Conservation (phyloP, 2,329 filamentous ascomycete species). For the Phaeosphaeriaceae sp. region DNA sequence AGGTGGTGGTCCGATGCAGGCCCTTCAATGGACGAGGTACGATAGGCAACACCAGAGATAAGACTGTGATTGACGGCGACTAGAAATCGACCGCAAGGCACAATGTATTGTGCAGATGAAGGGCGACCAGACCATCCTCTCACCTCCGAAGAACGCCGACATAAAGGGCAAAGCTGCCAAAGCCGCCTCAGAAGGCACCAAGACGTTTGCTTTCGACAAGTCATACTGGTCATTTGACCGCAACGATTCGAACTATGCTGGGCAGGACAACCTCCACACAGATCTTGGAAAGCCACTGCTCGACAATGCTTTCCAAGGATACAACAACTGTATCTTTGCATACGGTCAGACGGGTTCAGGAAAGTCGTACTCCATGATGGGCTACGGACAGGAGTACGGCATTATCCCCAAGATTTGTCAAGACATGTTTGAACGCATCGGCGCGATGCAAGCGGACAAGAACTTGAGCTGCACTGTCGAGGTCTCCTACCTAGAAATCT, state of each 20-base stretch:
- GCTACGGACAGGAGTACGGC: slow-evolving; percentile 92
- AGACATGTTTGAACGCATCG: slow-evolving; percentile 94
- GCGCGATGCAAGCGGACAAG: slow-evolving; percentile 72
- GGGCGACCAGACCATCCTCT: slow-evolving; percentile 86
- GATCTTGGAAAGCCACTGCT: slow-evolving; percentile 89
- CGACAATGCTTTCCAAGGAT: slow-evolving; percentile 97
- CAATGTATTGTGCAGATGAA: slow-evolving; percentile 99
- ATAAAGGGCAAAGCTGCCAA: slow-evolving; percentile 71
- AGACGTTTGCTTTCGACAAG: slow-evolving; percentile 93
- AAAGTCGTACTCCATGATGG: slow-evolving; percentile 99
- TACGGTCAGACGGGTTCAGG: slow-evolving; percentile 98
- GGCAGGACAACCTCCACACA: slow-evolving; percentile 85
- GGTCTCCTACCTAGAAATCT: slow-evolving; percentile 98
- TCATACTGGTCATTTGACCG: slow-evolving; percentile 99
- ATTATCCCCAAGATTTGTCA: slow-evolving; percentile 97
- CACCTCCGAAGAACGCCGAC: slow-evolving; percentile 68
- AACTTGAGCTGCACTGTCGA: slow-evolving; percentile 90
- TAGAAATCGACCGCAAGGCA: slow-evolving; percentile 88
- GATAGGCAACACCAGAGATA: not conserved
- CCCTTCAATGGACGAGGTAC: slow-evolving; percentile 95
- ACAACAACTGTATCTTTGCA: slow-evolving; percentile 99
- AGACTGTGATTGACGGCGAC: slow-evolving; percentile 23
- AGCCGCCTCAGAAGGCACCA: slow-evolving; percentile 68
- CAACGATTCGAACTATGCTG: slow-evolving; percentile 80
- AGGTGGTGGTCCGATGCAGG: slow-evolving; percentile 96